Conservation (phyloP, 306 rosid species). For the Geum urbanum region DNA sequence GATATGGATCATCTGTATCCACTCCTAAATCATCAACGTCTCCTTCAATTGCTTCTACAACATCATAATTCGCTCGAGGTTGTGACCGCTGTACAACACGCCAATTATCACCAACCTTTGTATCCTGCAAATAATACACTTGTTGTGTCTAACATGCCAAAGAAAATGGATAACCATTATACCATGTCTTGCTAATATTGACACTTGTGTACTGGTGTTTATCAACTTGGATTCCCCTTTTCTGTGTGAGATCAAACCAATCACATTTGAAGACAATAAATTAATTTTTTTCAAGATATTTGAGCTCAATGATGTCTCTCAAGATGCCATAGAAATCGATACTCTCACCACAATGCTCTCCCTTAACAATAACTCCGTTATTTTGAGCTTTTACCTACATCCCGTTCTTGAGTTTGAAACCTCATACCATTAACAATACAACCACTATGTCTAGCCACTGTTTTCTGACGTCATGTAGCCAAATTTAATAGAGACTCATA, state of each 20-base stretch:
- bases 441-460: neutral
- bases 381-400: neutral
- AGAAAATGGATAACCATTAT: neutral
- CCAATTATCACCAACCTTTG: neutral
- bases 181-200: neutral
- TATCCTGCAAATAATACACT: neutral
- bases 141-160: neutral
- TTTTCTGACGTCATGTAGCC: neutral
- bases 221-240: slow-evolving; percentile 1
- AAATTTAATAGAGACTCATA: neutral
- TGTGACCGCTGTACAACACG: neutral
- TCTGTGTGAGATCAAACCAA: neutral
- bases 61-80: neutral
- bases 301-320: neutral
- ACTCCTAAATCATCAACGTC: neutral
- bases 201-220: neutral
- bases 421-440: neutral
- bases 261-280: neutral
- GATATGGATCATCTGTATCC: neutral
- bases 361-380: neutral
- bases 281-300: neutral
- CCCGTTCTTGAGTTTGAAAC: neutral
- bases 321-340: neutral
- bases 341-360: neutral
- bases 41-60: neutral